Conservation (phyloP, 768 basidiomycete genomes). For the Suillus paluster region DNA sequence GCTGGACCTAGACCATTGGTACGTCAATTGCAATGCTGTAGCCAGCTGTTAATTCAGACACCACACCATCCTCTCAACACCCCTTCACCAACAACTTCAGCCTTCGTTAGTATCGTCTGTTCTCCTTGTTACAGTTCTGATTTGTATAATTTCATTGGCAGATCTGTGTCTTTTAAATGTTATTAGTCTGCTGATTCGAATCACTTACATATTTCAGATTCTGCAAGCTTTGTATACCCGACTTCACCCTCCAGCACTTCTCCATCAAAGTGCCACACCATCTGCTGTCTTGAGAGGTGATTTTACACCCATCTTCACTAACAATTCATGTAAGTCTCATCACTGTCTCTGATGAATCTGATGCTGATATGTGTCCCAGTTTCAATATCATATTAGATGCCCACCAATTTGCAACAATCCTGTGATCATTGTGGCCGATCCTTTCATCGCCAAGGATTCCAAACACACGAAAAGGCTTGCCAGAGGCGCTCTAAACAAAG, state of each 20-base stretch:
- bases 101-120: too few relatives aligned
- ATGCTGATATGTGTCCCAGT: background rate
- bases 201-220: background rate
- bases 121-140: too few relatives aligned
- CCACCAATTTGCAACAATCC: background rate
- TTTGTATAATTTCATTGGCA: too few relatives aligned
- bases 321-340: too few relatives aligned
- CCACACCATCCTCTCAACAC: background rate
- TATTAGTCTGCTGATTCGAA: background rate
- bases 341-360: too few relatives aligned
- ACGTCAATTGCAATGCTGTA: background rate
- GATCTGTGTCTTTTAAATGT: too few relatives aligned
- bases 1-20: background rate
- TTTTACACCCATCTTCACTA: too few relatives aligned
- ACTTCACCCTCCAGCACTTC: background rate
- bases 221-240: background rate
- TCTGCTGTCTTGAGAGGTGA: background rate
- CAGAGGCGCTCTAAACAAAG: too few relatives aligned
- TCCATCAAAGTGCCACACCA: background rate
- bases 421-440: too few relatives aligned
- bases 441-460: too few relatives aligned
- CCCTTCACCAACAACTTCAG: background rate
- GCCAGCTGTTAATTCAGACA: background rate
- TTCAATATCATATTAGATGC: constrained; percentile 1
- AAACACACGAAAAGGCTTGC: too few relatives aligned